Conservation (phyloP, 176 grass and related monocot genomes). For the Phyllostachys edulis region DNA sequence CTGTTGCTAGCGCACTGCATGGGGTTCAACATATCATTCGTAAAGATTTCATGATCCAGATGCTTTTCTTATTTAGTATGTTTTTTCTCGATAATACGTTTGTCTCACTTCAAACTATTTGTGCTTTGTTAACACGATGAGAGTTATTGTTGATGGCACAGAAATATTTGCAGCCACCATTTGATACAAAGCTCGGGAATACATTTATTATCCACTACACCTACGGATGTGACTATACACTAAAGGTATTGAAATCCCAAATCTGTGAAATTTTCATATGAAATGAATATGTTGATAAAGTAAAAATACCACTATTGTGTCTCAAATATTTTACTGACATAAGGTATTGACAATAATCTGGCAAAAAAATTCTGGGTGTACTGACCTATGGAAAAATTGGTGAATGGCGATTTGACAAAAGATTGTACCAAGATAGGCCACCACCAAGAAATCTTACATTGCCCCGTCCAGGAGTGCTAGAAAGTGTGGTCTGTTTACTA, state of each 20-base stretch:
- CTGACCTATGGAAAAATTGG: constrained; percentile 80
- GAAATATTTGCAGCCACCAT: constrained; percentile 46
- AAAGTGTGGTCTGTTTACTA: constrained; percentile 88
- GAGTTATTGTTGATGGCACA: neutral
- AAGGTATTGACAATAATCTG: neutral
- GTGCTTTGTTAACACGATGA: constrained; percentile 17
- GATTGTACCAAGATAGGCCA: constrained; percentile 55
- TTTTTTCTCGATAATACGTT: neutral
- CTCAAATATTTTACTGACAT: neutral
- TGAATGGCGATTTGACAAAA: constrained; percentile 90
- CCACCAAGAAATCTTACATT: constrained; percentile 85
- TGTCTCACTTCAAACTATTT: neutral
- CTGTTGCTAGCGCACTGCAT: too few relatives aligned
- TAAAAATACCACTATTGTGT: neutral
- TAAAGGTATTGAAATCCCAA: constrained; percentile 62
- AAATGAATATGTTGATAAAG: neutral
- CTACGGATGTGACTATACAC: constrained; percentile 80
- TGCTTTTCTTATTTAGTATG: too few relatives aligned
- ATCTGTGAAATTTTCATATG: neutral
- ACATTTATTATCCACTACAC: constrained; percentile 88
- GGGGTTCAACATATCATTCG: too few relatives aligned
- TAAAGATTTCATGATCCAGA: too few relatives aligned
- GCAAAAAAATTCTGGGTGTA: constrained; percentile 53
- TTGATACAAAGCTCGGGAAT: constrained; percentile 46
- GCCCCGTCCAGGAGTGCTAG: constrained; percentile 87